phyloP scores from a whole-genome alignment of 306 rosid species.

The Arachis stenosperma region DNA sequence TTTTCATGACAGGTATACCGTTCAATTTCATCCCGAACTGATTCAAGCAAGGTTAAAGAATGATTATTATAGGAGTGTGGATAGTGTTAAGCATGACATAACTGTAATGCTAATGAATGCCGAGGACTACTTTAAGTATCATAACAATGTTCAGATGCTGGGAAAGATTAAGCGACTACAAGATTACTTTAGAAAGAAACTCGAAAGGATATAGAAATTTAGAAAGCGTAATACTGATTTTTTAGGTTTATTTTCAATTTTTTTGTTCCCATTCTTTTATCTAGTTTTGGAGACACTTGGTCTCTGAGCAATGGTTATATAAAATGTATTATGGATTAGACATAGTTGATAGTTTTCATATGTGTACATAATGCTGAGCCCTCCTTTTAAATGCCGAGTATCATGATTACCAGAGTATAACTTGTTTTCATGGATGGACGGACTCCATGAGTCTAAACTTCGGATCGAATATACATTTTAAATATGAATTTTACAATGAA shows the following conservation, averaged over 20 bases:
- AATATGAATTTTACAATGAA: no score
- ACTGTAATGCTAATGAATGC: conserved; percentile 63
- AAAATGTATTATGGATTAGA: conserved; percentile 42
- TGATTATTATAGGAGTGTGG: conserved; percentile 72
- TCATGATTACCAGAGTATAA: no score
- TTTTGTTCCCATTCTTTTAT: conserved; percentile 44
- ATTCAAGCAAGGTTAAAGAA: conserved; percentile 61
- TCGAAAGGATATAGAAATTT: conserved; percentile 57
- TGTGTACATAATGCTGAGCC: conserved; percentile 25
- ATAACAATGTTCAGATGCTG: conserved; percentile 32
- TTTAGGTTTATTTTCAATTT: conserved; percentile 29
- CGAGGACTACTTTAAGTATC: conserved; percentile 38
- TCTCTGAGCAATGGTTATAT: conserved; percentile 34
- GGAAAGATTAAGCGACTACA: conserved; percentile 48
- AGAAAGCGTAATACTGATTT: conserved; percentile 17
- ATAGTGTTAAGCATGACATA: conserved; percentile 74
- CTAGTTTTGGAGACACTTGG: conserved; percentile 47
- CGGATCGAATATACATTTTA: no score
- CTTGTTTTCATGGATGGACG: no score
- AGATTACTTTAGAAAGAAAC: conserved; percentile 60
- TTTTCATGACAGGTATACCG: conserved; percentile 66
- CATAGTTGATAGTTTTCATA: conserved; percentile 35
- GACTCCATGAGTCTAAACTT: no score
- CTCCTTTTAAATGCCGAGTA: conserved; percentile 16
- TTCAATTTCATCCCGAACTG: conserved; percentile 67